Evolutionary conservation across 1,284 basidiomycete species (phyloP).

Genomic region (Xerocomus minutiporus): DNA sequence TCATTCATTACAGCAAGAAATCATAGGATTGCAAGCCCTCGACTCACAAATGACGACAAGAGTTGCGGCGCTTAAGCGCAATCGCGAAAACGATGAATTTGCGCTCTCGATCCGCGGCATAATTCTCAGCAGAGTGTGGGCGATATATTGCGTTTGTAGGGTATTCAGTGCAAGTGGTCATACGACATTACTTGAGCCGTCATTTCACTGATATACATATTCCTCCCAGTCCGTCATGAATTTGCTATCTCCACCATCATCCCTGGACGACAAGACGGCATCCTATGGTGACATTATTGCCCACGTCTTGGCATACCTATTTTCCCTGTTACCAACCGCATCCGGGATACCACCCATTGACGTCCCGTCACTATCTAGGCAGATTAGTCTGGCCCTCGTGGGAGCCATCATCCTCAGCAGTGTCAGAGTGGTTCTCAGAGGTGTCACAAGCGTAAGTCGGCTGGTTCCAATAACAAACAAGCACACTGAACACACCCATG

Average conservation of each 20-base stretch:
- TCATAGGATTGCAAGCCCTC: constrained; percentile 60
- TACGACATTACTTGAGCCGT: constrained; percentile 3
- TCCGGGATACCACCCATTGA: constrained; percentile 27
- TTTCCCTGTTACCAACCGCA: constrained; percentile 42
- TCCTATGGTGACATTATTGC: constrained; percentile 61
- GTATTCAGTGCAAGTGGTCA: constrained; percentile 54
- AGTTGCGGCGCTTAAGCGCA: constrained; percentile 47
- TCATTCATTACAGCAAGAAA: constrained; percentile 43
- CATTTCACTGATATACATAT: constrained; percentile 12
- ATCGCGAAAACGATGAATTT: constrained; percentile 47
- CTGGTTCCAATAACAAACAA: constrained; percentile 3
- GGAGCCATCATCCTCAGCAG: constrained; percentile 70
- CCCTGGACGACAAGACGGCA: constrained; percentile 34
- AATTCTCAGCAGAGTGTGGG: constrained; percentile 51
- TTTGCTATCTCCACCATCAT: constrained; percentile 44
- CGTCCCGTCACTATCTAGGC: constrained; percentile 51
- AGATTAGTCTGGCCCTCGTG: constrained; percentile 65
- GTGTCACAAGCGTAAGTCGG: constrained; percentile 55
- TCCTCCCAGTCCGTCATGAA: constrained; percentile 52
- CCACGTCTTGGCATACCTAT: constrained; percentile 47
- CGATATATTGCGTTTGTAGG: constrained; percentile 64
- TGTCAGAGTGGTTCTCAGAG: constrained; percentile 59
- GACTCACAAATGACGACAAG: constrained; percentile 66
- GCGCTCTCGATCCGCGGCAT: constrained; percentile 53
- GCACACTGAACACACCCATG: not conserved